These are phyloP conservation scores for Sarocladiaceae sp. DNA, from an alignment of 2,329 filamentous ascomycete species.

Conservation along the genomic window DNA sequence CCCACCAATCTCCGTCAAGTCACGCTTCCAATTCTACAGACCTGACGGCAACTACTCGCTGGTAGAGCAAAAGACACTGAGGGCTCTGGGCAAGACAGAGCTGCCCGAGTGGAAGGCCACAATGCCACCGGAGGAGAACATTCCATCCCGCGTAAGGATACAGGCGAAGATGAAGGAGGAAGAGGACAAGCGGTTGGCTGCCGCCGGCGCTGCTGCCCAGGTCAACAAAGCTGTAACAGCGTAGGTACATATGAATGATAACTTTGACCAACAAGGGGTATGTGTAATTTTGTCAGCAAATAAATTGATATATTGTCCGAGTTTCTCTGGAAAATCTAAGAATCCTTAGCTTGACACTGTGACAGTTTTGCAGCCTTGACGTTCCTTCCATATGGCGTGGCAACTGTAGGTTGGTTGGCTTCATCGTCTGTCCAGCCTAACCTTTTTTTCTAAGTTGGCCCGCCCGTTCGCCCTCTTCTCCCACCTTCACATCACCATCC, in stretches of 20 bases:
- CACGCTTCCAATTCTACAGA: conserved; percentile 20
- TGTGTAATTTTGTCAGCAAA: too few relatives aligned
- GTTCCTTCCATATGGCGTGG: too few relatives aligned
- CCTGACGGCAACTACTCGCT: conserved; percentile 9
- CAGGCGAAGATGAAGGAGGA: conserved; percentile 21
- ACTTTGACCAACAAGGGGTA: too few relatives aligned
- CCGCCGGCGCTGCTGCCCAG: neutral
- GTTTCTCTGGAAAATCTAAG: too few relatives aligned
- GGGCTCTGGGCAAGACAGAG: conserved; percentile 37
- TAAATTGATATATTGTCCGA: too few relatives aligned
- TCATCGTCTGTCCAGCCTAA: too few relatives aligned
- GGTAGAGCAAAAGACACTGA: conserved; percentile 38
- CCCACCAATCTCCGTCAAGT: conserved; percentile 37
- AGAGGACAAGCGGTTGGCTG: conserved; percentile 36
- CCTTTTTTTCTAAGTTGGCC: too few relatives aligned
- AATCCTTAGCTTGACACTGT: too few relatives aligned
- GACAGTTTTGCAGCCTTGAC: too few relatives aligned
- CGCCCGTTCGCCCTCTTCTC: conserved; percentile 12
- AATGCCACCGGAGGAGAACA: conserved; percentile 39
- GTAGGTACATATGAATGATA: too few relatives aligned
- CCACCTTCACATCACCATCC: conserved; percentile 11
- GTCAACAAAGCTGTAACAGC: neutral
- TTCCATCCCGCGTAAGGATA: conserved; percentile 30
- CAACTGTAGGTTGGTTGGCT: too few relatives aligned
- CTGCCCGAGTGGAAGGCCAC: conserved; percentile 47